phyloP scores from a whole-genome alignment of 495 filamentous ascomycete genomes.

The Evernia prunastri region DNA sequence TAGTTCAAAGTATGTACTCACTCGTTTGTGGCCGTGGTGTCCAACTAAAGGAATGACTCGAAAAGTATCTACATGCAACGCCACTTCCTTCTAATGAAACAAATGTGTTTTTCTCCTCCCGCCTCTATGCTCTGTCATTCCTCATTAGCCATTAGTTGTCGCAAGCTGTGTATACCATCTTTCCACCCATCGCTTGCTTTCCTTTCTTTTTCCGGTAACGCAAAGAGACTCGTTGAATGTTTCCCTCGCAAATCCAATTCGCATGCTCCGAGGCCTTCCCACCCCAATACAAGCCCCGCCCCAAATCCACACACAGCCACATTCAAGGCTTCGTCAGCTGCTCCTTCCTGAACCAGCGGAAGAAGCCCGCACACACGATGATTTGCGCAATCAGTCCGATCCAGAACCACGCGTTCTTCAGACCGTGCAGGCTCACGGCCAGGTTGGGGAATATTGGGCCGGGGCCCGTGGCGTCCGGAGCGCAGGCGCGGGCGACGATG shows the following conservation, averaged over 20 bases:
- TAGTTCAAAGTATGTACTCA: background rate
- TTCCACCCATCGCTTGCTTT: background rate
- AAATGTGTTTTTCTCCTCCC: background rate
- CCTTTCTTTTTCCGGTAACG: background rate
- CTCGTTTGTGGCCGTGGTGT: background rate
- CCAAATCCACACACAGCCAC: too few species aligned
- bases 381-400: slow-evolving; percentile 55
- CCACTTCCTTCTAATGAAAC: background rate
- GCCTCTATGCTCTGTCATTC: background rate
- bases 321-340: slow-evolving; percentile 57
- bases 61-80: background rate
- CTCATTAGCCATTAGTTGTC: background rate
- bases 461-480: slow-evolving; percentile 53
- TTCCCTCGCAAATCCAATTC: background rate
- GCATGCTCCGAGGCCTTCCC: background rate
- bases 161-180: background rate
- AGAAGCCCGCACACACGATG: slow-evolving; percentile 55
- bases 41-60: background rate
- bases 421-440: slow-evolving; percentile 38
- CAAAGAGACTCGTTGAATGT: background rate
- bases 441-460: slow-evolving; percentile 60
- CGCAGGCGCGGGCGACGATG: slow-evolving; percentile 51
- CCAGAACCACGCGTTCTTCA: slow-evolving; percentile 61
- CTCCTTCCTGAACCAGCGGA: slow-evolving; percentile 58
- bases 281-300: background rate